Conservation (phyloP, 805 yeast species). For the Candida glaebosa region DNA sequence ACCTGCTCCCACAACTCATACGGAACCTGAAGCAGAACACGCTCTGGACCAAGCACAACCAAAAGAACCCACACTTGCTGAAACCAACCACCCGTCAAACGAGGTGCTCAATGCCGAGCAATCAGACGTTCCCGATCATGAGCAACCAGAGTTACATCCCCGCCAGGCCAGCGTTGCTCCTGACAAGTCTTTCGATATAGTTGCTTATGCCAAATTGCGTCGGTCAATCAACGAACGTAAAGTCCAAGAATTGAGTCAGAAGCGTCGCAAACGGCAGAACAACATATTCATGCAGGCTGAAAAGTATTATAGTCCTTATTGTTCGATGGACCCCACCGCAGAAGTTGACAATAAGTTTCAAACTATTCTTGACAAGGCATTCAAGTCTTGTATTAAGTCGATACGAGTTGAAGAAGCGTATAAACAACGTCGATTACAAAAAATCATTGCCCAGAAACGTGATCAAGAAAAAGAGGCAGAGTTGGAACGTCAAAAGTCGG, state of each 20-base stretch:
- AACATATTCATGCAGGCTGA: conserved; percentile 40
- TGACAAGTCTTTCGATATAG: conserved; percentile 45
- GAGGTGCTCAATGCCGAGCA: background rate
- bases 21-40: too few species aligned
- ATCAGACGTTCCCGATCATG: too few species aligned
- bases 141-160: too few species aligned
- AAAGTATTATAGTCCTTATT: conserved; percentile 35
- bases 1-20: too few species aligned
- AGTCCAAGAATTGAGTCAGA: conserved; percentile 18
- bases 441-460: conserved; percentile 5
- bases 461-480: conserved; percentile 6
- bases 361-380: conserved; percentile 21
- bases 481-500: conserved; percentile 9
- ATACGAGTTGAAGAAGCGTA: conserved; percentile 31
- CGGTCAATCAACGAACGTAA: conserved; percentile 29
- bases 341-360: conserved; percentile 22
- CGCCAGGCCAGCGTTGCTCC: background rate
- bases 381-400: conserved; percentile 29
- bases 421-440: conserved; percentile 15
- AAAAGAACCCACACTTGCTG: background rate
- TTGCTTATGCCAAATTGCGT: conserved; percentile 52
- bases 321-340: conserved; percentile 17
- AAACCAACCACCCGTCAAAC: background rate
- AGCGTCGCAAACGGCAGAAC: conserved; percentile 18
- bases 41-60: too few species aligned